A percentile compares a stretch with the other conserved stretches of the same genome.
These are phyloP conservation scores for Symbiodinium pilosum DNA, from an alignment of 73 alveolate species.

Conservation along the genomic window DNA sequence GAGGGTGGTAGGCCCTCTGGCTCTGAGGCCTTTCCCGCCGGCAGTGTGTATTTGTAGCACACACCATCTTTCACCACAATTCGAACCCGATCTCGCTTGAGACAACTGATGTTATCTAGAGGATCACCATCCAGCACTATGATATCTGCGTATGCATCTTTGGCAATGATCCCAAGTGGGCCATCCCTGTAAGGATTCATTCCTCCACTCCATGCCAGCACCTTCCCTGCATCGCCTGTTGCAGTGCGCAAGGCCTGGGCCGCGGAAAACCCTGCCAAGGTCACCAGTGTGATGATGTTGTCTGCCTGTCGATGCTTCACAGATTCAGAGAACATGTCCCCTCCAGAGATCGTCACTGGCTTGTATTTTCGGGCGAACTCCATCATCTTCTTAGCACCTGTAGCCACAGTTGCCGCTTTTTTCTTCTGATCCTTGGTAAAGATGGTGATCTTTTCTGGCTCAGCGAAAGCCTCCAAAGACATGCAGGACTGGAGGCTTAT, in stretches of 20 bases:
- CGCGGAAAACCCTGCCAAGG: slow-evolving; percentile 60
- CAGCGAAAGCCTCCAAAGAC: slow-evolving; percentile 89
- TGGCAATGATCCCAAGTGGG: slow-evolving; percentile 9
- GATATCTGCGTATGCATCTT: slow-evolving; percentile 72
- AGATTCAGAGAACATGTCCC: slow-evolving; percentile 53
- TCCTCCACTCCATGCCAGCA: slow-evolving; percentile 47
- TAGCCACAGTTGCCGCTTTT: slow-evolving; percentile 47
- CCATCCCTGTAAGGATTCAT: slow-evolving; percentile 88
- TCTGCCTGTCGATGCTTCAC: slow-evolving; percentile 60
- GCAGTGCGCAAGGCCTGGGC: slow-evolving; percentile 40
- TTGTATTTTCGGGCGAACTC: slow-evolving; percentile 41
- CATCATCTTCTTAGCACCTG: slow-evolving; percentile 66
- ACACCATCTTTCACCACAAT: slow-evolving; percentile 80
- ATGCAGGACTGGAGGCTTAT: slow-evolving; percentile 53
- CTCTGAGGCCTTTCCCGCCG: slow-evolving; percentile 34
- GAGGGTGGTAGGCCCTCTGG: not conserved
- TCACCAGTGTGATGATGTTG: slow-evolving; percentile 59
- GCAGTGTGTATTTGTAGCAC: slow-evolving; percentile 57
- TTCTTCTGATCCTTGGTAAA: slow-evolving; percentile 57
- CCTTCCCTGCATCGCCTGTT: slow-evolving; percentile 62
- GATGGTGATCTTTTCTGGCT: slow-evolving; percentile 72
- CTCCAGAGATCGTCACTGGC: slow-evolving; percentile 54
- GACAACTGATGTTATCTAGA: slow-evolving; percentile 75
- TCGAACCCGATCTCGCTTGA: slow-evolving; percentile 34
- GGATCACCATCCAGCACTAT: slow-evolving; percentile 47